Evolutionary conservation across 306 rosid species (phyloP).

Genomic region (Quercus engelmannii): DNA sequence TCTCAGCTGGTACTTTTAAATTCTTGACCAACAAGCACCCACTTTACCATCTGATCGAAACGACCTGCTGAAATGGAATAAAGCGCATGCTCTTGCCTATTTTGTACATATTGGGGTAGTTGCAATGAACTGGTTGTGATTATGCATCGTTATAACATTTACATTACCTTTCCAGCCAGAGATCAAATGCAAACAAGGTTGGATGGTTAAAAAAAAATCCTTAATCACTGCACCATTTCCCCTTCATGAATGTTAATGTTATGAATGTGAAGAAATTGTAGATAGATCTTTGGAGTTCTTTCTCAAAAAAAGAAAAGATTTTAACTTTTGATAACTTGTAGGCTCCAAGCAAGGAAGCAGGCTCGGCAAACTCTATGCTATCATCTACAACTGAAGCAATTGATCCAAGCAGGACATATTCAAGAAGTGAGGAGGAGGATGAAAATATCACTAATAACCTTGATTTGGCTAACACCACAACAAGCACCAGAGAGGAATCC

Average conservation of each 20-base stretch:
- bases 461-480: constrained; percentile 14
- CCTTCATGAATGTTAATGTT: not conserved
- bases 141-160: too few relatives aligned
- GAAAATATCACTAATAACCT: constrained; percentile 16
- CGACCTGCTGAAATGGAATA: not conserved
- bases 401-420: constrained; percentile 12
- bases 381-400: not conserved
- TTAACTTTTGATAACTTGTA: constrained; percentile 8
- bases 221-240: not conserved
- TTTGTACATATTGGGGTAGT: too few relatives aligned
- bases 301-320: not conserved
- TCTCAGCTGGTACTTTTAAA: not conserved
- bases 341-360: constrained; percentile 34
- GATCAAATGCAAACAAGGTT: too few relatives aligned
- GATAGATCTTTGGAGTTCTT: not conserved
- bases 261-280: not conserved
- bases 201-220: not conserved
- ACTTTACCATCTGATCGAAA: not conserved
- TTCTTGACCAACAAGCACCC: not conserved
- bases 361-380: constrained; percentile 19
- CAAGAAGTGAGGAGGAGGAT: constrained; percentile 13
- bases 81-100: too few relatives aligned
- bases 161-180: too few relatives aligned
- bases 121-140: too few relatives aligned
- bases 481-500: constrained; percentile 26